Evolutionary conservation across 257 asterid species (phyloP).

Genomic region (Anisodus tanguticus): DNA sequence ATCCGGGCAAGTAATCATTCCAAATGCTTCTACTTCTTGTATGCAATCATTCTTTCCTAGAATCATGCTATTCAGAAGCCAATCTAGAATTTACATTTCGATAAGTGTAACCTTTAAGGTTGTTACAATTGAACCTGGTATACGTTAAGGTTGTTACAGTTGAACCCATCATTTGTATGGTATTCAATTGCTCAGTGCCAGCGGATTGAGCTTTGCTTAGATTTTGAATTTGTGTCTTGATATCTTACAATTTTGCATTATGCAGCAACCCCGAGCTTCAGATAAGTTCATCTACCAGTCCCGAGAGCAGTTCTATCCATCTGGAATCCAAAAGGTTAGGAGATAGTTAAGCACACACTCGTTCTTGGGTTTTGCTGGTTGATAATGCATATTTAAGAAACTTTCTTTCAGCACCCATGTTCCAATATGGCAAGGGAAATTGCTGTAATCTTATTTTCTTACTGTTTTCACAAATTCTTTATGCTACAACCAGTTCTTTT

Average conservation of each 20-base stretch:
- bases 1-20: conserved; percentile 61
- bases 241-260: not conserved
- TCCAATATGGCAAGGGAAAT: not conserved
- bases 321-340: conserved; percentile 75
- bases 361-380: not conserved
- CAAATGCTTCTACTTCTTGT: conserved; percentile 15
- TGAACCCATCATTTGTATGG: too few relatives aligned
- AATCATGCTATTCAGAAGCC: not conserved
- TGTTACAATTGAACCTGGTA: not conserved
- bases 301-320: conserved; percentile 64
- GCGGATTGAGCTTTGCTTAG: not conserved
- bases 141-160: too few relatives aligned
- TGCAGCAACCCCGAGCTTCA: not conserved
- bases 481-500: not conserved
- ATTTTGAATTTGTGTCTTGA: not conserved
- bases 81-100: not conserved
- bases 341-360: not conserved
- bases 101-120: too few relatives aligned
- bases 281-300: conserved; percentile 30
- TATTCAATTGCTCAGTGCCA: not conserved
- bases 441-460: conserved; percentile 11
- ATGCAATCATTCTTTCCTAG: conserved; percentile 11
- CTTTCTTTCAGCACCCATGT: not conserved
- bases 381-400: not conserved
- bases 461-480: not conserved